Evolutionary conservation across 257 asterid species (phyloP), one percentile per base, ranked within the genome.

Genomic region (Nicotiana attenuata): DNA sequence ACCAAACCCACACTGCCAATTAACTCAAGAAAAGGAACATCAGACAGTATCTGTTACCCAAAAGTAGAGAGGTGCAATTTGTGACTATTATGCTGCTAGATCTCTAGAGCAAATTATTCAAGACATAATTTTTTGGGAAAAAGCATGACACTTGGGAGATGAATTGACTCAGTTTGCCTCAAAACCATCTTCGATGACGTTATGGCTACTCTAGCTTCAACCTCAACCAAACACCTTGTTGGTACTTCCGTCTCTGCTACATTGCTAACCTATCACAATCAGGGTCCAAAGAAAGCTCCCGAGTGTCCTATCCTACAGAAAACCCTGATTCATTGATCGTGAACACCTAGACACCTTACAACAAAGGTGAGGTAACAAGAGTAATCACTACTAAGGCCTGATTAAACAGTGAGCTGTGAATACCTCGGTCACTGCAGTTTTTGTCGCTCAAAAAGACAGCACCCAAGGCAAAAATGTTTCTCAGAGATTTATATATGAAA

Each of bases 251-350:
- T 69, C 57, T 69, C 77, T 57, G 20, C 45, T 41, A 47, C 56
- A 53, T 69, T 41, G n/a, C 57, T 69, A 69, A 69, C 77, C 57
- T 69, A 69, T 69, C 33, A 69, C 57, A 69, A 41, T 69, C 77
- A 69, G 77, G 20, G 77, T n/a, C 57, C 57, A 69, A 69, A 69
- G 77, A 69, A 41, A 38, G 29, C 77, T 69, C 77, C 33, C 4
- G 77, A 69, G 76, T 69, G 24, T 11, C 77, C 57, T 69, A 19
- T 11, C 57, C 77, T 69, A 38, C 28, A 69, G 77, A 41, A 69
- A 69, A 38, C 57, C 33, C 31, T 69, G 57, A 41, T 69, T 69
- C 57, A 69, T 3, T 14, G 57, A 69, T 41, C 41, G 57, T 41
- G 57, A 69, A 38, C 77, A 41, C 77, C 33, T 69, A 20, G 19